Evolutionary conservation across 2,329 filamentous ascomycete species (phyloP).

Genomic region (Apiospora pterosperma): DNA sequence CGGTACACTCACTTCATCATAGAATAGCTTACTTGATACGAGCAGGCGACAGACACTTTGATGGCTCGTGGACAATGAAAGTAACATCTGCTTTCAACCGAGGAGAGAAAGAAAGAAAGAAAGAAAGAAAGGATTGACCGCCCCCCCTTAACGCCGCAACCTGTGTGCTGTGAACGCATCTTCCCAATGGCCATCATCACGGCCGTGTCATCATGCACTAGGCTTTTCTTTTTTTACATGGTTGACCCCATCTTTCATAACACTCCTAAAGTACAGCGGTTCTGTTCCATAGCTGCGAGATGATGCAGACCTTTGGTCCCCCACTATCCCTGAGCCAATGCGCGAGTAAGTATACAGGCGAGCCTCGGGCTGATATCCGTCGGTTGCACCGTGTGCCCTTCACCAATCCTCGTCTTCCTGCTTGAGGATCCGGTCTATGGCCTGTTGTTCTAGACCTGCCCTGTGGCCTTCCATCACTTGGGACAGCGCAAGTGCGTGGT

Average conservation of each 20-base stretch:
- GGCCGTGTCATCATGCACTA: not conserved
- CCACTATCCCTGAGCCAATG: not conserved
- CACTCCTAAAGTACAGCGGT: not conserved
- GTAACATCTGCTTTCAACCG: not conserved
- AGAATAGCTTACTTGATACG: not conserved
- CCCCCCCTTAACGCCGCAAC: not conserved
- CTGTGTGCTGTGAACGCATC: not conserved
- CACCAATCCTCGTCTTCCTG: conserved; percentile 15
- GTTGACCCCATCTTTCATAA: not conserved
- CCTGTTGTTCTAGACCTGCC: conserved; percentile 16
- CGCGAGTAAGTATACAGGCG: not conserved
- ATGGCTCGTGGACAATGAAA: not conserved
- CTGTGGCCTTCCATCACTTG: conserved; percentile 35
- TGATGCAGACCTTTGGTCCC: not conserved
- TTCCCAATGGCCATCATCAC: not conserved
- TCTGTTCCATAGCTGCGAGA: not conserved
- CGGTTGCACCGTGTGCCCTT: not conserved
- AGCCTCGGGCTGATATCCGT: not conserved
- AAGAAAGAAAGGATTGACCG: not conserved
- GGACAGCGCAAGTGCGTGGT: conserved; percentile 42
- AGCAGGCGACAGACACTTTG: not conserved
- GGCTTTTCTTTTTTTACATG: not conserved
- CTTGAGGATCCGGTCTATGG: conserved; percentile 14
- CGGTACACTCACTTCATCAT: not conserved
- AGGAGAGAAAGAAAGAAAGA: no score